These are phyloP conservation scores for Eutypella sp. DNA, from an alignment of 2,329 filamentous ascomycete genomes.

Conservation along the genomic window DNA sequence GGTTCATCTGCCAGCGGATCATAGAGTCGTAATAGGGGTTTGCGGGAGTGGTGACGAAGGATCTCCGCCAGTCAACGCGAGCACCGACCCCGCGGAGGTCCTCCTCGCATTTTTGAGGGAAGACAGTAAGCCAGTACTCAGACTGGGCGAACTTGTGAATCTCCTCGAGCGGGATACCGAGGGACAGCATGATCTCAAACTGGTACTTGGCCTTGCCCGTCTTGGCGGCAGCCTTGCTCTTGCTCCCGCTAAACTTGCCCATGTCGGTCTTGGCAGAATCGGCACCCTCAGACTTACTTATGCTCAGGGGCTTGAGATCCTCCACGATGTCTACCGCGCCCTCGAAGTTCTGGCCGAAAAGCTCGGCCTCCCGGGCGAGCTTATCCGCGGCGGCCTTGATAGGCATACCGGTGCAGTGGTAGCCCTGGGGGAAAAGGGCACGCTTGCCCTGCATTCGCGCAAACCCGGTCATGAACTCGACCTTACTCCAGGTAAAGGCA, in stretches of 20 bases:
- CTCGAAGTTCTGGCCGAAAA: constrained; percentile 65
- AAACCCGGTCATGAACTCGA: constrained; percentile 86
- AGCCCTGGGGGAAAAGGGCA: constrained; percentile 84
- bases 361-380: constrained; percentile 79
- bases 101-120: constrained; percentile 73
- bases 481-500: constrained; percentile 85
- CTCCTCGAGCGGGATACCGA: constrained; percentile 81
- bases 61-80: constrained; percentile 87
- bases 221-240: constrained; percentile 88
- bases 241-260: constrained; percentile 88
- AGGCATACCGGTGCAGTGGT: constrained; percentile 95
- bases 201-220: constrained; percentile 92
- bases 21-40: constrained; percentile 98
- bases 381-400: constrained; percentile 98
- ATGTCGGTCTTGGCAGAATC: constrained; percentile 46
- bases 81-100: constrained; percentile 82
- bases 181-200: constrained; percentile 88
- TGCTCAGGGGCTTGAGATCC: neutral
- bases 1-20: constrained; percentile 95
- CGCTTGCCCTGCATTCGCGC: constrained; percentile 87
- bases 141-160: constrained; percentile 92
- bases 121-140: constrained; percentile 87
- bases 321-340: neutral
- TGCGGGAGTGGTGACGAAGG: constrained; percentile 90
- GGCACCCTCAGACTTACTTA: neutral